These are phyloP conservation scores for Fragilaria crotonensis DNA, from an alignment of 108 stramenopile species.

Conservation along the genomic window DNA sequence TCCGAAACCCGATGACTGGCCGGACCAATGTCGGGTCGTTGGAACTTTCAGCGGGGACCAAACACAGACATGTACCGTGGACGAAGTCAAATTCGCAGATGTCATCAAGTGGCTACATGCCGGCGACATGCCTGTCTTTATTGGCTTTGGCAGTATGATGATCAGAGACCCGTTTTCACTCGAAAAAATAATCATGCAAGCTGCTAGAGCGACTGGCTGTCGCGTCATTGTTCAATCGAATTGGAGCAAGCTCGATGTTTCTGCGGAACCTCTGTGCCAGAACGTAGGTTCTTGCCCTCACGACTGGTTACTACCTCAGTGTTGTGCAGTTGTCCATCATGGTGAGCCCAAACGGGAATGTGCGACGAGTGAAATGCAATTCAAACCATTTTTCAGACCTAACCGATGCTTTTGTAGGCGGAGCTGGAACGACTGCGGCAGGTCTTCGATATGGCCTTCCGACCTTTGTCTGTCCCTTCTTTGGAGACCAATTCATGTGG, in stretches of 20 bases:
- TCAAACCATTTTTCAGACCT: too few species aligned
- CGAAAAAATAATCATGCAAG: constrained; percentile 39
- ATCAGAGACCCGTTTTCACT: constrained; percentile 45
- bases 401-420: constrained; percentile 18
- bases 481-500: constrained; percentile 80
- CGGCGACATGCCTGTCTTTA: constrained; percentile 50
- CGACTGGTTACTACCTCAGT: constrained; percentile 67
- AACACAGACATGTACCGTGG: constrained; percentile 8
- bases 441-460: constrained; percentile 63
- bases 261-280: constrained; percentile 24
- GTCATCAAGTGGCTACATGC: constrained; percentile 37
- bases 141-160: constrained; percentile 72
- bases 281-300: constrained; percentile 67
- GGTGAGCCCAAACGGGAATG: too few species aligned
- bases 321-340: constrained; percentile 74
- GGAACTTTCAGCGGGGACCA: constrained; percentile 46
- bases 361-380: too few species aligned
- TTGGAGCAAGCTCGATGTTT: constrained; percentile 66
- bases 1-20: constrained; percentile 84
- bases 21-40: constrained; percentile 64
- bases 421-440: constrained; percentile 78
- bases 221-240: constrained; percentile 59
- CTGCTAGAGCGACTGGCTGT: constrained; percentile 27
- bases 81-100: constrained; percentile 22
- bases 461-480: constrained; percentile 73